These are phyloP conservation scores for Apiotrichum mycotoxinovorans DNA, from an alignment of 1,284 basidiomycete species.

Conservation along the genomic window DNA sequence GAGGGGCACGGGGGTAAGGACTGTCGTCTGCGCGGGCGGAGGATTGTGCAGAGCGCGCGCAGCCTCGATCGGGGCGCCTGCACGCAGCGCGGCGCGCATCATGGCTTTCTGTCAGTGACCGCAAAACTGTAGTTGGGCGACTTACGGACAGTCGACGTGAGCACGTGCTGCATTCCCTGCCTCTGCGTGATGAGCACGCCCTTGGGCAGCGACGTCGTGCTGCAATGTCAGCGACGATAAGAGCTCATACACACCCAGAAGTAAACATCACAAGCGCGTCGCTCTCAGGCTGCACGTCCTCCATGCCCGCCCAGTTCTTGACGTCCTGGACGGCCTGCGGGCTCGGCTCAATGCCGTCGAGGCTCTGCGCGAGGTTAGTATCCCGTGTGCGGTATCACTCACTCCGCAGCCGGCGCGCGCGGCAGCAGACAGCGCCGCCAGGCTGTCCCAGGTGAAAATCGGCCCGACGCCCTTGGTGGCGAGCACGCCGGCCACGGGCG, in stretches of 20 bases:
- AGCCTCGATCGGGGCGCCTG: slow-evolving; percentile 21
- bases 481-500: too few species aligned
- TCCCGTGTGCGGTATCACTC: too few species aligned
- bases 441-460: too few species aligned
- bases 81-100: slow-evolving; percentile 31
- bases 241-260: too few species aligned
- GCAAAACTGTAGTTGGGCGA: too few species aligned
- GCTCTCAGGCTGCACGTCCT: slow-evolving; percentile 24
- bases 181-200: slow-evolving; percentile 38
- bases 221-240: too few species aligned
- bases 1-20: slow-evolving; percentile 29
- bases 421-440: too few species aligned
- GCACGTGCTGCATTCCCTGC: background rate
- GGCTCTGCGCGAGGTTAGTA: too few species aligned
- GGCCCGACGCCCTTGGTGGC: too few species aligned
- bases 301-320: slow-evolving; percentile 11
- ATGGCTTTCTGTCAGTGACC: background rate
- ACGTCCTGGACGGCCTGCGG: background rate
- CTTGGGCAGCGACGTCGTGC: slow-evolving; percentile 40
- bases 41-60: background rate
- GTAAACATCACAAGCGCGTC: slow-evolving; percentile 43
- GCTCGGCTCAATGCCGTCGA: too few species aligned
- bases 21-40: slow-evolving; percentile 6
- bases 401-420: too few species aligned
- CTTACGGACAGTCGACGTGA: too few species aligned